A percentile compares a stretch with the other conserved stretches of the same genome.
Evolutionary conservation across 805 yeast genomes (phyloP).

Genomic region (Yarrowia sp.): DNA sequence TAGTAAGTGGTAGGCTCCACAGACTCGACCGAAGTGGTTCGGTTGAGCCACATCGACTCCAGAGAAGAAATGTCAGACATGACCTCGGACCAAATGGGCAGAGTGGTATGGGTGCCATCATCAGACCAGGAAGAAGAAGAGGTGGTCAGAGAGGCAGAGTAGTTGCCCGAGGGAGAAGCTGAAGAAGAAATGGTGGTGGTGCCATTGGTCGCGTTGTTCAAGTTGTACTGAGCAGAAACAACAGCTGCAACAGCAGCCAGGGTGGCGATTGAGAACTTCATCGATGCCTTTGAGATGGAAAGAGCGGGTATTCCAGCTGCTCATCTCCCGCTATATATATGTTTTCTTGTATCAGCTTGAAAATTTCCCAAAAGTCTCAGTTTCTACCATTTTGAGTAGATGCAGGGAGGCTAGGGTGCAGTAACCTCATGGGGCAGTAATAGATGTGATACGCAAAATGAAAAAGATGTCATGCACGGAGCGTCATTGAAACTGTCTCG

Average conservation of each 20-base stretch:
- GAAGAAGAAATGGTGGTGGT: not conserved
- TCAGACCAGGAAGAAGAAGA: not conserved
- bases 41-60: not conserved
- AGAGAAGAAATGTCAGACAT: not conserved
- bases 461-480: not conserved
- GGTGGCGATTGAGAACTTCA: conserved; percentile 14
- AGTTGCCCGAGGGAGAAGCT: not conserved
- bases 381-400: not conserved
- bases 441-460: not conserved
- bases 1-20: not conserved
- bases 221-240: conserved; percentile 7
- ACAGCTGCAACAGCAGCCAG: conserved; percentile 12
- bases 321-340: not conserved
- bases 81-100: conserved; percentile 1
- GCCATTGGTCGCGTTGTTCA: conserved; percentile 3
- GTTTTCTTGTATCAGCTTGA: not conserved
- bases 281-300: not conserved
- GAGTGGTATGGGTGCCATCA: not conserved
- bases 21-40: not conserved
- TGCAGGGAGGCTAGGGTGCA: conserved; percentile 12
- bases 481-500: not conserved
- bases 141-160: conserved; percentile 6
- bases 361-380: not conserved
- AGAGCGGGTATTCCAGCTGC: not conserved
- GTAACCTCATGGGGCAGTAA: not conserved